A percentile compares a stretch with the other conserved stretches of the same genome.
Conservation (phyloP, 305 asterid species). For the Euphrasia arctica region DNA sequence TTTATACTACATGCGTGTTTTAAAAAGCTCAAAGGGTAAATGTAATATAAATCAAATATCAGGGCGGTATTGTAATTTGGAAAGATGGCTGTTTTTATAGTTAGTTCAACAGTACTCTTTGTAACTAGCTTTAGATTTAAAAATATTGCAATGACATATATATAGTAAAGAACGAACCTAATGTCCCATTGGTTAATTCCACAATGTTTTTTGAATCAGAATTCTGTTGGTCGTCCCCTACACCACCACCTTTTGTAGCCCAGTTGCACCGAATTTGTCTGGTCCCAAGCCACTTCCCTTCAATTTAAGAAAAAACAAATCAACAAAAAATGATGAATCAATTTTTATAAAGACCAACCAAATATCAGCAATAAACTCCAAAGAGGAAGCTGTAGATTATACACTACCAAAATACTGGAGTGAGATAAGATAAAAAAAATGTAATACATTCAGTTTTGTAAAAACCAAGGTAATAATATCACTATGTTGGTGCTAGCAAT, state of each 20-base stretch:
- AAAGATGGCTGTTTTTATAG: background rate
- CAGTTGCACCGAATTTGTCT: conserved; percentile 95
- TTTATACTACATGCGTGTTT: background rate
- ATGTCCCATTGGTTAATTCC: conserved; percentile 70
- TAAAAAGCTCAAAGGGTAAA: background rate
- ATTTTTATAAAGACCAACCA: too few relatives aligned
- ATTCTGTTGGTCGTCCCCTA: conserved; percentile 61
- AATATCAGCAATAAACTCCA: background rate
- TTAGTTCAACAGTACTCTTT: background rate
- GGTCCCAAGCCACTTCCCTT: conserved; percentile 94
- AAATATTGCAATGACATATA: background rate
- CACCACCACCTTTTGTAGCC: conserved; percentile 73
- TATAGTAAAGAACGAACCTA: conserved; percentile 44
- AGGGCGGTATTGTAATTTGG: background rate
- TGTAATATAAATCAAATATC: background rate
- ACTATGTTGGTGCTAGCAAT: background rate
- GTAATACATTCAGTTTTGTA: too few relatives aligned
- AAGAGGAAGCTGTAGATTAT: background rate
- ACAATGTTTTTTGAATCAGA: conserved; percentile 68
- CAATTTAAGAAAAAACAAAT: background rate
- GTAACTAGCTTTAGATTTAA: background rate
- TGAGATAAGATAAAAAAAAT: too few relatives aligned
- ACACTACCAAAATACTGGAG: background rate
- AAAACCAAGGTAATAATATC: background rate
- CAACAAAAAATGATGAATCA: too few relatives aligned